Evolutionary conservation across 2,329 filamentous ascomycete genomes (phyloP), one percentile per base, ranked within the genome.

Genomic region (Beauveria caledonica): DNA sequence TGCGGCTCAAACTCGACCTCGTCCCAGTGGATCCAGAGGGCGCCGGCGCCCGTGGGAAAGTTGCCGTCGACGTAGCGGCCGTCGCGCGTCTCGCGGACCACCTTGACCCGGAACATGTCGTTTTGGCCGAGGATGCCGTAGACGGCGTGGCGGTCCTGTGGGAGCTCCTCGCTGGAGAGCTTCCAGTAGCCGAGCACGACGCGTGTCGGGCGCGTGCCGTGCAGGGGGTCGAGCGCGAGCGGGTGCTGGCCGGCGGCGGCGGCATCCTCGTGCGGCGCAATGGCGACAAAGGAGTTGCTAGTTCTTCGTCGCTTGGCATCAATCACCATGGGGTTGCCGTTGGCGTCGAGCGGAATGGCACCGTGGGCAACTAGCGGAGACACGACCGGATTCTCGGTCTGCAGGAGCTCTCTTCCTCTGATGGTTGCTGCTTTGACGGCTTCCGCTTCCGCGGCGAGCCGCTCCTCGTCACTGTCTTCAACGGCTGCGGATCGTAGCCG

Each of bases 41-140:
- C 83, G 13, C 84, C 84, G 1, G 83, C 80, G 1, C 83, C 84
- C 2, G 71, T 70, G 0, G 85, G 85, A 59, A 85, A 86, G 68
- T 86, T 86, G 40, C 82, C 83, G 36, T 81, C 75, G 1, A 84
- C 73, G 33, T 77, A 78, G 0, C 81, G 78, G 3, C 84, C 84
- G 65, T 86, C 83, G 3, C 83, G 79, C 0, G 84, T 86, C 65
- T 85, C 78, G 6, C 81, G 76, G 1, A 83, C 78, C 0, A 87
- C 75, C 68, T 86, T 86, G 58, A 86, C 82, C 0, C 85, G 75
- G 67, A 87, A 86, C 78, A 85, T 86, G 64, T 86, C 83, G 60
- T 85, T 85, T 19, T 79, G 78, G 1, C 83, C 83, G 0, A 87
- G 70, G 11, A 87, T 85, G 3, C 85, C 85, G 58, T 82, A 84